These are phyloP conservation scores for Euphorbia schlechtendalii DNA, from an alignment of 441 rosid genomes.

Conservation along the genomic window DNA sequence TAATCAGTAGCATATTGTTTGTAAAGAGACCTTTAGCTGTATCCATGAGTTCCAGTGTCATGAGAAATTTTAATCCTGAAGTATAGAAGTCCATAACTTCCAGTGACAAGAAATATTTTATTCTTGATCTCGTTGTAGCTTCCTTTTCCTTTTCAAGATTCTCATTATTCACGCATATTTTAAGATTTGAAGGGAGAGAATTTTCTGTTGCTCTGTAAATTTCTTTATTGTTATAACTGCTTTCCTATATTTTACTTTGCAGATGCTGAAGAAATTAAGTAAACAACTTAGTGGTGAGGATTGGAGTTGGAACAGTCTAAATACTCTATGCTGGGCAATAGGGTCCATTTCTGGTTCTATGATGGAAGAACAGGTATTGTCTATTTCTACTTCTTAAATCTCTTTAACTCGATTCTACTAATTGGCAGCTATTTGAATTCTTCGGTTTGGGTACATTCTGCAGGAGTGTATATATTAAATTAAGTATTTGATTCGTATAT, in stretches of 20 bases:
- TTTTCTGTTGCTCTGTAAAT: background rate
- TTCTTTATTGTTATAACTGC: constrained; percentile 6
- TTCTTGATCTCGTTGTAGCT: too few species aligned
- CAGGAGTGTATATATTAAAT: background rate
- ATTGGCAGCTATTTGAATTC: background rate
- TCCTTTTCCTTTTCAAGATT: background rate
- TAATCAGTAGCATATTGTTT: background rate
- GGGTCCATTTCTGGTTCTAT: constrained; percentile 99
- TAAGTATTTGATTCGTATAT: background rate
- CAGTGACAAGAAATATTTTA: too few species aligned
- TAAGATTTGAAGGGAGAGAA: too few species aligned
- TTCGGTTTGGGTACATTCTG: background rate
- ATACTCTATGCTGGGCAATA: constrained; percentile 99
- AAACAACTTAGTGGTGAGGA: constrained; percentile 98
- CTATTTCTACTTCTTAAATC: background rate
- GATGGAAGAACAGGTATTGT: constrained; percentile 93
- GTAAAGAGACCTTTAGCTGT: background rate
- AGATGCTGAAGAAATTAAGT: constrained; percentile 96
- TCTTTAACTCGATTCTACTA: too few species aligned
- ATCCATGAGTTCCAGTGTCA: background rate
- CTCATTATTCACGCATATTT: too few species aligned
- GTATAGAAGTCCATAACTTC: too few species aligned
- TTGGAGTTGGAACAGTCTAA: constrained; percentile 97
- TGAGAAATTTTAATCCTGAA: background rate
- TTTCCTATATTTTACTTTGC: constrained; percentile 12